Base-by-base conservation (phyloP, 768 basidiomycete species). In the Hypholoma fasciculare region DNA sequence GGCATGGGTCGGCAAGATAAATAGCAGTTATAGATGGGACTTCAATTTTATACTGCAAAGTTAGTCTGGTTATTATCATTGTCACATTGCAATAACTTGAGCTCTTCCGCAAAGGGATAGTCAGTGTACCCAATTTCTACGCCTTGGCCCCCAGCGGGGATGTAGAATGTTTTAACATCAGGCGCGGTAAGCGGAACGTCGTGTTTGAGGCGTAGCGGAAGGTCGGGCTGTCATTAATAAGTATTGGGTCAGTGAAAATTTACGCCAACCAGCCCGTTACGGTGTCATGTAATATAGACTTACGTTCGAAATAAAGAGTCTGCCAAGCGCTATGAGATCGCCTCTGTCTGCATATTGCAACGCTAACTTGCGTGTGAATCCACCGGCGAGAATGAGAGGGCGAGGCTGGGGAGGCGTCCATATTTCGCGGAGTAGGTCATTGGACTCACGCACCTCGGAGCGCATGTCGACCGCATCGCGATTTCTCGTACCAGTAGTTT, bases 381-480 rank as follows among this genome's bases (percentile, higher is more conserved):
- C 80, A 19, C 81, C 81, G 2, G 78, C 76, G 13, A 69, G 70
- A 52, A 85, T 76, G 51, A 77, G 70, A 0, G 67, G 57, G n/a
- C 30, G 55, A 13, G 74, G 72, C 7, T 67, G 57, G n/a, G 20
- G 55, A 13, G 74, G 72, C 7, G 71, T 68, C 83, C 83, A 84
- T 7, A 82, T 76, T 2, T 71, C 58, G 14, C 79, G 71, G 27
- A 83, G 46, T 58, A 81, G 78, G 49, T 81, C 76, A 50, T 78
- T 82, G 3, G 72, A 71, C 17, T 73, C 59, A 3, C 47, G 17
- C 62, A 7, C 62, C 12, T 50, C 53, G 23, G 9, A 26, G 37
- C 44, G 55, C 51, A 11, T n/a, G n/a, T n/a, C n/a, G n/a, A n/a
- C 59, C 38, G 38, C 5, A 23, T 49, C 7, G 2, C 2, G 1